Evolutionary conservation across 2,329 filamentous ascomycete genomes (phyloP), one percentile per base, ranked within the genome.

Genomic region (Fusarium dlaminii): DNA sequence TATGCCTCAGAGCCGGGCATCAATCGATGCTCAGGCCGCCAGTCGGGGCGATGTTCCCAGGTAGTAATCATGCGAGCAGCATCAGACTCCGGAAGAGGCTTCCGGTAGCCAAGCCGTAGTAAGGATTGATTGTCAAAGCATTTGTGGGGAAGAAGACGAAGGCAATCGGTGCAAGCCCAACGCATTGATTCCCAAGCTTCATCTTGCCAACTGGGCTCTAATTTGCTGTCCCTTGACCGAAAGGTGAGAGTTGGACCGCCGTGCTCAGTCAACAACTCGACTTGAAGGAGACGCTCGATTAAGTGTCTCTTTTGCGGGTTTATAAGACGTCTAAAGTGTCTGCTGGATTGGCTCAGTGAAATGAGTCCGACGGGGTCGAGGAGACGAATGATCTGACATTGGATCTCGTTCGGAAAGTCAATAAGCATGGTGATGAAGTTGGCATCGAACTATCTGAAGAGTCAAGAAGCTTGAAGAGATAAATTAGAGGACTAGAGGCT

Each of bases 331-430:
- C 63, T 66, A 3, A 75, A 75, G 18, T 68, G 42, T 18, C 24
- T 27, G 55, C 40, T 74, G 34, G 57, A 42, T 24, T 74, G 73
- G 48, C 67, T 75, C 27, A 70, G 27, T 8, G 63, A 70, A 12
- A 75, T 61, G 10, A 75, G 60, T 20, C 62, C 40, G 29, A 66
- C 55, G 5, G 72, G 74, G 9, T 76, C 72, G n/a, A 76, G 67
- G 3, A 69, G 58, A 6, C 70, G 60, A 39, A 72, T 63, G 34
- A 72, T 52, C 30, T 60, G 60, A 30, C 63, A 69, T 24, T 76
- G 72, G 9, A 75, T 20, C 49, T 52, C 34, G 14, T 24, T 37
- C 1, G 49, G 49, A 15, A 20, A 11, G 5, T 62, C 42, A 4
- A 60, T n/a, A 24, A 27, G 18, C 57, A 72, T 73, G n/a, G n/a